Conservation (phyloP, 306 rosid genomes). For the Canavalia gladiata region DNA sequence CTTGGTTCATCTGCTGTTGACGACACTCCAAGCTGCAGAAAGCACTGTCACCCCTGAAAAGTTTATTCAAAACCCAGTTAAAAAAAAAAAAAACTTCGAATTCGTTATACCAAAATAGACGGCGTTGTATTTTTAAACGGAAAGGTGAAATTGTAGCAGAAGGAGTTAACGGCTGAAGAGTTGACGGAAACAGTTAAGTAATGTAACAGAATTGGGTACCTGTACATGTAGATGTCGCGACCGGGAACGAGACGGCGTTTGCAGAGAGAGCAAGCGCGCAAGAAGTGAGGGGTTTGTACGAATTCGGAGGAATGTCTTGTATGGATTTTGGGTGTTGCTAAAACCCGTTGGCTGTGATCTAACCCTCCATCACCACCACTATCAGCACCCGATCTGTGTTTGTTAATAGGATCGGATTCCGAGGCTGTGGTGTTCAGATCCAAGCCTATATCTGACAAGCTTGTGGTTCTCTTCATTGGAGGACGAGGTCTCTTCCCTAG, state of each 20-base stretch:
- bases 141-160: too few relatives aligned
- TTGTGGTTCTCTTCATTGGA: conserved; percentile 83
- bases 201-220: conserved; percentile 52
- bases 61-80: background rate
- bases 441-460: conserved; percentile 74
- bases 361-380: background rate
- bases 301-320: conserved; percentile 56
- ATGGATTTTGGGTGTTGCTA: conserved; percentile 48
- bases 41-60: conserved; percentile 78
- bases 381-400: background rate
- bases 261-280: conserved; percentile 77
- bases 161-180: background rate
- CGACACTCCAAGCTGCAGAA: conserved; percentile 92
- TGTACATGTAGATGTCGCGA: conserved; percentile 91
- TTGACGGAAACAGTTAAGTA: background rate
- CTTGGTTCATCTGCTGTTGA: conserved; percentile 78
- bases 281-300: conserved; percentile 61
- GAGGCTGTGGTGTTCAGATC: conserved; percentile 59
- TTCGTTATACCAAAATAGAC: too few relatives aligned
- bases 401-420: background rate
- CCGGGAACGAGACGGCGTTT: conserved; percentile 68
- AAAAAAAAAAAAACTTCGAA: too few relatives aligned
- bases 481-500: conserved; percentile 83
- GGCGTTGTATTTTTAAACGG: too few relatives aligned
- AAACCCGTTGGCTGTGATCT: conserved; percentile 39